phyloP scores from a whole-genome alignment of 257 asterid species.

The Phtheirospermum japonicum region DNA sequence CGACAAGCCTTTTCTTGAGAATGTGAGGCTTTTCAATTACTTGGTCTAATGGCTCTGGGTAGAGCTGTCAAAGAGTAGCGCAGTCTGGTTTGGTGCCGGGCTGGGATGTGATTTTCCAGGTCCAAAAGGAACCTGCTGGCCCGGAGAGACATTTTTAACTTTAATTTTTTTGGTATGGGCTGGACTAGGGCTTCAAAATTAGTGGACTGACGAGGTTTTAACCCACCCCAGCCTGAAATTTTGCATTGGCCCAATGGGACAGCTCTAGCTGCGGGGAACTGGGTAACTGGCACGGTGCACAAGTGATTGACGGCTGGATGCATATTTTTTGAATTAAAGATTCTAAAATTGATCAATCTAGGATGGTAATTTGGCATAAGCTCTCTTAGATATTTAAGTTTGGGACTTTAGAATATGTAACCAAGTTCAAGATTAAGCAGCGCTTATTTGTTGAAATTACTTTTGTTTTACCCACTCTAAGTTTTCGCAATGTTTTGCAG shows the following conservation, averaged over 20 bases:
- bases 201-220: too few relatives aligned
- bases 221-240: too few relatives aligned
- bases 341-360: slow-evolving; percentile 3
- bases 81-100: too few relatives aligned
- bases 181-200: too few relatives aligned
- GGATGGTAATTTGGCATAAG: slow-evolving; percentile 20
- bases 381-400: slow-evolving; percentile 6
- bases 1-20: slow-evolving; percentile 12
- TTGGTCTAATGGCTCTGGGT: slow-evolving; percentile 15
- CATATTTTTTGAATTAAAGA: slow-evolving; percentile 11
- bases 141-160: too few relatives aligned
- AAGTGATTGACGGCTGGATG: slow-evolving; percentile 19
- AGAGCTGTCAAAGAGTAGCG: too few relatives aligned
- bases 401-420: not conserved
- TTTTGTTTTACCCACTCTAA: slow-evolving; percentile 30
- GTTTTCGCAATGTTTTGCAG: slow-evolving; percentile 38
- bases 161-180: too few relatives aligned
- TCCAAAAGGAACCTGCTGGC: too few relatives aligned
- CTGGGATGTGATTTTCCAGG: too few relatives aligned
- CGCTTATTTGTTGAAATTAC: slow-evolving; percentile 14
- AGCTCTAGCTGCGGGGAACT: too few relatives aligned
- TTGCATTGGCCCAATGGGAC: too few relatives aligned
- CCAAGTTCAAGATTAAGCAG: slow-evolving; percentile 3
- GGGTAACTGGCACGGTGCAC: slow-evolving; percentile 6
- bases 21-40: slow-evolving; percentile 5